Evolutionary conservation across 768 basidiomycete genomes (phyloP).

Genomic region (Auriculariales sp.): DNA sequence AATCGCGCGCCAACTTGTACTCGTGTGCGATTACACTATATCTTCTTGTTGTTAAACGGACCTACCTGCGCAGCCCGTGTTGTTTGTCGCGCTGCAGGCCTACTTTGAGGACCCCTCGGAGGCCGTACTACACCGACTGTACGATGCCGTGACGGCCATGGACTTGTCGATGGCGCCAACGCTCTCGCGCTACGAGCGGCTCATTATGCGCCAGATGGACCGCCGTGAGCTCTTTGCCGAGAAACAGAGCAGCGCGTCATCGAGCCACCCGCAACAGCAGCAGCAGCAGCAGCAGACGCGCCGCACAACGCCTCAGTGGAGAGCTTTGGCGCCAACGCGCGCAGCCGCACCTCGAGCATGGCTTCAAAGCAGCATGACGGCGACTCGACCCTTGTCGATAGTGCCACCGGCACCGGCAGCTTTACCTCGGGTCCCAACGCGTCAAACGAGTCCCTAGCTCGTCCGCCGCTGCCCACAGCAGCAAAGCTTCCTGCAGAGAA

Average conservation of each 20-base stretch:
- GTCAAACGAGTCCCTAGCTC: background rate
- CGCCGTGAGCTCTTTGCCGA: constrained; percentile 86
- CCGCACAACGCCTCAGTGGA: background rate
- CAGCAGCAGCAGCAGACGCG: background rate
- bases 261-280: constrained; percentile 6
- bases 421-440: too few species aligned
- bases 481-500: background rate
- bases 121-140: constrained; percentile 78
- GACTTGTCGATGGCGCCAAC: constrained; percentile 65
- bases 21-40: background rate
- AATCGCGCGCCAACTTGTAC: constrained; percentile 7
- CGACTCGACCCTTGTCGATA: too few species aligned
- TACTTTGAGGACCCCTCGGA: constrained; percentile 84
- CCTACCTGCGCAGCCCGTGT: constrained; percentile 51
- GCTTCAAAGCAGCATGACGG: too few species aligned
- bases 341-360: constrained; percentile 1
- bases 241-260: constrained; percentile 26
- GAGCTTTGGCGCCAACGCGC: background rate
- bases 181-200: constrained; percentile 68
- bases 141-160: constrained; percentile 88
- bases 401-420: too few species aligned
- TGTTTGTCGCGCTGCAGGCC: constrained; percentile 88
- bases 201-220: constrained; percentile 81
- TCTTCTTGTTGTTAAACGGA: background rate
- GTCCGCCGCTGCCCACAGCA: background rate